Conservation (phyloP, 108 stramenopile species). For the Mayamaea pseudoterrestris region DNA sequence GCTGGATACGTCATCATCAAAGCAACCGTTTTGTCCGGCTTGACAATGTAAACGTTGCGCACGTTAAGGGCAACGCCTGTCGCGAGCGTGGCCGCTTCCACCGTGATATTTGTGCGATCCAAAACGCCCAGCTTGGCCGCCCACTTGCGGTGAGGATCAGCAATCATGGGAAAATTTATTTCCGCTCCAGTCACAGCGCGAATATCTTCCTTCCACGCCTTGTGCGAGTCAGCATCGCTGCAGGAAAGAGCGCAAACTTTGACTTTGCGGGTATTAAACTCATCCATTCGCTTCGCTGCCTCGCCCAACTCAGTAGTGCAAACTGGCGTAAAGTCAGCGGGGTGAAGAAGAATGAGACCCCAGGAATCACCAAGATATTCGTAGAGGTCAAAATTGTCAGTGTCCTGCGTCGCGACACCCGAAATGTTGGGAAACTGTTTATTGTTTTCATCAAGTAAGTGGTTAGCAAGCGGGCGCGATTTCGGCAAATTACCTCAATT, state of each 20-base stretch:
- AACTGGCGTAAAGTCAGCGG: slow-evolving; percentile 76
- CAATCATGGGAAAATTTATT: slow-evolving; percentile 77
- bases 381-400: background rate
- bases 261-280: slow-evolving; percentile 42
- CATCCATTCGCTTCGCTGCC: slow-evolving; percentile 42
- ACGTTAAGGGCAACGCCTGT: slow-evolving; percentile 54
- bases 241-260: slow-evolving; percentile 55
- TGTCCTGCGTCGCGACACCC: too few relatives aligned
- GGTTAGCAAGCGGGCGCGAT: too few relatives aligned
- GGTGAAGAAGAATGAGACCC: slow-evolving; percentile 71
- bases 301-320: slow-evolving; percentile 84
- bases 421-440: too few relatives aligned
- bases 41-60: slow-evolving; percentile 70
- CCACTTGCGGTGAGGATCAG: slow-evolving; percentile 57
- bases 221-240: slow-evolving; percentile 61
- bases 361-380: slow-evolving; percentile 12
- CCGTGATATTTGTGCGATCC: too few relatives aligned
- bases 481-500: too few relatives aligned
- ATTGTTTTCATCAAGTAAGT: too few relatives aligned
- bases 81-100: slow-evolving; percentile 37
- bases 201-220: slow-evolving; percentile 66
- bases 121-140: slow-evolving; percentile 56
- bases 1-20: slow-evolving; percentile 74
- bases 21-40: slow-evolving; percentile 73
- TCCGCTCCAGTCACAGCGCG: slow-evolving; percentile 51